phyloP scores from a whole-genome alignment of 495 filamentous ascomycete species.

The Hyaloscypha finlandica region DNA sequence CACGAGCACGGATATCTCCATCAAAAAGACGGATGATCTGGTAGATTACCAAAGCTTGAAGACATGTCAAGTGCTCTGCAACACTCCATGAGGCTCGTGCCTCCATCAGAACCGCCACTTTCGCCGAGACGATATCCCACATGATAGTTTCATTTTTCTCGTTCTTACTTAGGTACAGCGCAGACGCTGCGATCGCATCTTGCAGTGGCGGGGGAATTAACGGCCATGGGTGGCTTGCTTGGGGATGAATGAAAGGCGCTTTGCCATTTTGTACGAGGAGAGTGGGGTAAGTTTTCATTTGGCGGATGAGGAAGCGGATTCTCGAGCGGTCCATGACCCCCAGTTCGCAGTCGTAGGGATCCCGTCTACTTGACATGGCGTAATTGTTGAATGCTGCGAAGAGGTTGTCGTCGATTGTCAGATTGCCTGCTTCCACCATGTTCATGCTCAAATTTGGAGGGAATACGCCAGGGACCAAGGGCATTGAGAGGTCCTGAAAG shows the following conservation, averaged over 20 bases:
- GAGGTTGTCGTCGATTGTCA: background rate
- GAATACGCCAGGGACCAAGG: too few species aligned
- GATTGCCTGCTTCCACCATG: too few species aligned
- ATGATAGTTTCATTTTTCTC: slow-evolving; percentile 11
- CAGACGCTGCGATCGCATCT: slow-evolving; percentile 2
- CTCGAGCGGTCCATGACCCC: slow-evolving; percentile 11
- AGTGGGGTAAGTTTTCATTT: slow-evolving; percentile 7
- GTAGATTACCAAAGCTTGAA: slow-evolving; percentile 51
- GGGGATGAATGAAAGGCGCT: slow-evolving; percentile 18
- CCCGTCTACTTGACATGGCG: too few species aligned
- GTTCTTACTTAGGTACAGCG: slow-evolving; percentile 14
- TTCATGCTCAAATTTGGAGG: too few species aligned
- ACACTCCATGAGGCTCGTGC: slow-evolving; percentile 2
- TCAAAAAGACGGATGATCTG: slow-evolving; percentile 61
- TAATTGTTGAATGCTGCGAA: slow-evolving; percentile 1
- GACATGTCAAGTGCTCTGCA: slow-evolving; percentile 41
- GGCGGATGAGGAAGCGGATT: slow-evolving; percentile 4
- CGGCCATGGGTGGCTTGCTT: background rate
- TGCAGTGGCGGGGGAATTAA: slow-evolving; percentile 3
- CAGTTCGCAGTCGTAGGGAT: background rate
- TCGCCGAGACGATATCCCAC: slow-evolving; percentile 11
- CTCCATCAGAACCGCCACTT: background rate
- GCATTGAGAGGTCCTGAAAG: too few species aligned
- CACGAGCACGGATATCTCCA: slow-evolving; percentile 52
- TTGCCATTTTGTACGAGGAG: slow-evolving; percentile 5